phyloP scores from a whole-genome alignment of 2,329 filamentous ascomycete species.

The Didymella exigua region DNA sequence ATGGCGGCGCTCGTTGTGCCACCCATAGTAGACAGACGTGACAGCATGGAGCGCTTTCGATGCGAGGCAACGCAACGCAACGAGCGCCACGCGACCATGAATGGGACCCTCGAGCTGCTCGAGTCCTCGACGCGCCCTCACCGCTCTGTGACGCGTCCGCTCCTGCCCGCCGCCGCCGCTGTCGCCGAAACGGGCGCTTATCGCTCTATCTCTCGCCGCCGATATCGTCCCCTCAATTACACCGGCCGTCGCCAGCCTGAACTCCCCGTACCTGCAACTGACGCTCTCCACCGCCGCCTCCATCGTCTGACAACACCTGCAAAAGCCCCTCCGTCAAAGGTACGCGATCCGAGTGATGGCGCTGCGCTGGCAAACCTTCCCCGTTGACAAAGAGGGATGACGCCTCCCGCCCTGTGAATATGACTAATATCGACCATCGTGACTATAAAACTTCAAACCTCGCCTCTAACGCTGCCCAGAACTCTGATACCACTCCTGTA shows the following conservation, averaged over 20 bases:
- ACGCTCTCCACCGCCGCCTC: constrained; percentile 10
- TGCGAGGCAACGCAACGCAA: too few species aligned
- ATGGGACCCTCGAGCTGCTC: background rate
- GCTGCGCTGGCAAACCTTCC: constrained; percentile 16
- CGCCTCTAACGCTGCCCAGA: constrained; percentile 14
- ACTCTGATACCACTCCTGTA: constrained; percentile 10
- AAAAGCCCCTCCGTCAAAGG: constrained; percentile 5
- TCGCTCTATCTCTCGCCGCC: constrained; percentile 39
- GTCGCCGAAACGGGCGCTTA: constrained; percentile 30
- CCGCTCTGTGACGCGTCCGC: constrained; percentile 5
- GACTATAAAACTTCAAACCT: constrained; percentile 31
- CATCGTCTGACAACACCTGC: background rate
- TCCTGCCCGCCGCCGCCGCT: constrained; percentile 7
- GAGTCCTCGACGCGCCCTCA: background rate
- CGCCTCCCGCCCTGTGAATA: constrained; percentile 12
- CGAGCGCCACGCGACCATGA: constrained; percentile 1
- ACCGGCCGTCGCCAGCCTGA: constrained; percentile 10
- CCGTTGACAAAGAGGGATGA: constrained; percentile 17
- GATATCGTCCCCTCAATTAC: constrained; percentile 31
- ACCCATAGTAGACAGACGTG: background rate
- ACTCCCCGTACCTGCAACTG: constrained; percentile 22
- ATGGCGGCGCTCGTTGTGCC: constrained; percentile 24
- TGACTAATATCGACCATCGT: constrained; percentile 20
- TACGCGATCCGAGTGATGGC: constrained; percentile 1
- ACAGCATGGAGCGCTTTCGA: background rate